A percentile compares a stretch with the other conserved stretches of the same genome.
These are phyloP conservation scores for Verticillium nubilum DNA, from an alignment of 2,329 filamentous ascomycete species.

Conservation along the genomic window DNA sequence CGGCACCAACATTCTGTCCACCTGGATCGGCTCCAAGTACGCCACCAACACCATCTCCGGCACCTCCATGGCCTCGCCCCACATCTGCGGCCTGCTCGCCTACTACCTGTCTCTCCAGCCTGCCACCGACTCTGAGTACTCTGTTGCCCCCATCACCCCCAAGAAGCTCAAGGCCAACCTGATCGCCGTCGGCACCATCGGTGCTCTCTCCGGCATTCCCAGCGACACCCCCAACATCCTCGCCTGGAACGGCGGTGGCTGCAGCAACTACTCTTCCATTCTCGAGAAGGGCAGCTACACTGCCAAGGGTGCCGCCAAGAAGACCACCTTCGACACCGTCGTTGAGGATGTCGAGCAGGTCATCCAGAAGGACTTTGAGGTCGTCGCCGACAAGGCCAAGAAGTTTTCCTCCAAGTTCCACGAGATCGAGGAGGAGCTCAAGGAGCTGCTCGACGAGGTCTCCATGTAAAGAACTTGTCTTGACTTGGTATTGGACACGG, in stretches of 20 bases:
- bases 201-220: conserved; percentile 75
- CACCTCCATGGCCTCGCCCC: conserved; percentile 98
- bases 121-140: conserved; percentile 81
- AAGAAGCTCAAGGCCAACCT: conserved; percentile 90
- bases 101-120: conserved; percentile 98
- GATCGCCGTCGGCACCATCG: conserved; percentile 75
- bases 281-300: conserved; percentile 68
- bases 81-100: conserved; percentile 92
- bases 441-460: conserved; percentile 53
- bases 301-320: conserved; percentile 40
- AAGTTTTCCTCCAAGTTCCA: conserved; percentile 60
- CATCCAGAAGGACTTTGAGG: conserved; percentile 56
- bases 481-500: neutral
- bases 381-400: conserved; percentile 50
- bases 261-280: conserved; percentile 84
- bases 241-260: conserved; percentile 97
- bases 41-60: conserved; percentile 98
- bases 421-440: conserved; percentile 55
- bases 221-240: conserved; percentile 87
- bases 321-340: conserved; percentile 24
- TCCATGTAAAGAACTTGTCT: conserved; percentile 21
- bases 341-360: conserved; percentile 57
- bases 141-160: conserved; percentile 83
- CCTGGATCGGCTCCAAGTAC: conserved; percentile 95
- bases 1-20: conserved; percentile 93